Base-by-base conservation (phyloP, 148 eudicot species). In the Rhododendron vialii region DNA sequence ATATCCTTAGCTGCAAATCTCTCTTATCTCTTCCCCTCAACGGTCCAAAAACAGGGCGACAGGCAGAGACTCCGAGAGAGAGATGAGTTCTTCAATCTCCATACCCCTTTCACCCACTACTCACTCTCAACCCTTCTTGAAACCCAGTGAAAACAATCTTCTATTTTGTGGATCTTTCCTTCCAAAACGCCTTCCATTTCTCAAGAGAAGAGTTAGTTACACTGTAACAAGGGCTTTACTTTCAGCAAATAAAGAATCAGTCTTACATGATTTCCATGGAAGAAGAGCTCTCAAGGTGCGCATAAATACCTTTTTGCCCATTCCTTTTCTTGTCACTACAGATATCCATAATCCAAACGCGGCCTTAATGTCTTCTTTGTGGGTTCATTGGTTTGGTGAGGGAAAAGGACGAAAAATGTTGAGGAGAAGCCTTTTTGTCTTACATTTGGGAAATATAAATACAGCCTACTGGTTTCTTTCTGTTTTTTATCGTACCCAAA, bases 231-330 rank as follows among this genome's bases (percentile, higher is more conserved):
- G 79, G 88, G 95, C 97, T 86, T 84, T 89, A 83, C 91, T 93
- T 51, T 93, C 96, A 15, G 81, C 89, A 51, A 76, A 92, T 57
- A 95, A 94, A 92, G 94, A 94, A 82, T 80, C 84, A 82, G 95
- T 95, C 80, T 91, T 95, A 87, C 88, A 88, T 83, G 93, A 91
- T 76, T 95, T 95, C 82, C 92, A 76, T 73, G 89, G 91, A 55
- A 89, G 85, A 88, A 88, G 86, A 89, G 97, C 98, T 85, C 95
- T 94, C 86, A 95, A 94, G 93, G 96, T 95, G 78, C 36, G 38
- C 0, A 30, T 2, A 28, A 67, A 3, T 71, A 71, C 76, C 76
- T 30, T 71, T 71, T 30, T 17, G 20, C 38, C 38, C 76, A 30
- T 71, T 28, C 38, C 76, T 30, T 71, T 71, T 30, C 20, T 71